phyloP scores from a whole-genome alignment of 768 basidiomycete genomes.

The Boletus barrowsii region DNA sequence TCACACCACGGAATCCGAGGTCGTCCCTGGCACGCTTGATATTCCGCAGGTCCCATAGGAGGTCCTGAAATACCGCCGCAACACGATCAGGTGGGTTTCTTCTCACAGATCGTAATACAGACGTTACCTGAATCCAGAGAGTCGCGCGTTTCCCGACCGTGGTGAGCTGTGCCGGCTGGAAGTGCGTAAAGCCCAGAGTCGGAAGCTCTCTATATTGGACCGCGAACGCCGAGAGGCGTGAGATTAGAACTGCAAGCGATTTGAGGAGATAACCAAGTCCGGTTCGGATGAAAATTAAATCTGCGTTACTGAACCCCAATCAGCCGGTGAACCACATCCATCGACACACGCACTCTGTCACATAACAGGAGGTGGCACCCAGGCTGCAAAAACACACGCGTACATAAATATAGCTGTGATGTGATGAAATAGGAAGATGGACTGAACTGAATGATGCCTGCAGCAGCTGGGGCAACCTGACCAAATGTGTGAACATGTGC shows the following conservation, averaged over 20 bases:
- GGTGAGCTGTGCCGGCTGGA: slow-evolving; percentile 97
- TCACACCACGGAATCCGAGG: slow-evolving; percentile 95
- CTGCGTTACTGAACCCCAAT: slow-evolving; percentile 73
- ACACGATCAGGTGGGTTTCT: neutral
- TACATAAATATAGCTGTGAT: slow-evolving; percentile 11
- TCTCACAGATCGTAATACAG: neutral
- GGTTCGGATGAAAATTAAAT: slow-evolving; percentile 92
- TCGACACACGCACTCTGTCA: slow-evolving; percentile 76
- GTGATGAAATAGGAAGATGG: slow-evolving; percentile 4
- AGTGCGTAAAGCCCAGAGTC: slow-evolving; percentile 97
- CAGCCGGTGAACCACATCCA: slow-evolving; percentile 7
- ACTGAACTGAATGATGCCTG: slow-evolving; percentile 90
- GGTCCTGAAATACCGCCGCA: slow-evolving; percentile 50
- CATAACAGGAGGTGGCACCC: slow-evolving; percentile 98
- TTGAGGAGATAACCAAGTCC: slow-evolving; percentile 81
- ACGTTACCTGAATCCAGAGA: slow-evolving; percentile 85
- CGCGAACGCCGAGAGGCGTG: slow-evolving; percentile 83
- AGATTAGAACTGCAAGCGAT: slow-evolving; percentile 88
- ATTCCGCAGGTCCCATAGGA: slow-evolving; percentile 95
- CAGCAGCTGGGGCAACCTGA: slow-evolving; percentile 87
- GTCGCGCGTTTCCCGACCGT: slow-evolving; percentile 97
- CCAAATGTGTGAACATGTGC: slow-evolving; percentile 99
- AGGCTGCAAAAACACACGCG: slow-evolving; percentile 45
- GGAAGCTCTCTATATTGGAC: slow-evolving; percentile 83
- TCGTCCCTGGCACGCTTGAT: slow-evolving; percentile 87